Evolutionary conservation across 257 asterid genomes (phyloP).

Genomic region (Solanum pimpinellifolium): DNA sequence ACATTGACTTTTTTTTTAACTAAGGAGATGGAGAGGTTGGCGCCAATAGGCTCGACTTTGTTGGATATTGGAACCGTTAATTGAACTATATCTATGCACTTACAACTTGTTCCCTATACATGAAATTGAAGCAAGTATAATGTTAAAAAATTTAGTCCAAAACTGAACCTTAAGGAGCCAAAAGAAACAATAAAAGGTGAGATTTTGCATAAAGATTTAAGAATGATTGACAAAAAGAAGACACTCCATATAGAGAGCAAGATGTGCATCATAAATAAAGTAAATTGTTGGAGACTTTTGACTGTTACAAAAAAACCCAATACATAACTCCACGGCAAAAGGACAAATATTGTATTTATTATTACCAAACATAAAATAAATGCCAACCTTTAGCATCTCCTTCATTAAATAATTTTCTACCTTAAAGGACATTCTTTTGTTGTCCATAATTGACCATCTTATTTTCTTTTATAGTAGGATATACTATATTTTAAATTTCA

Average conservation of each 20-base stretch:
- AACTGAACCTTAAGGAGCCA: not conserved
- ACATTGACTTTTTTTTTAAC: not conserved
- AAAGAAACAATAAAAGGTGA: not conserved
- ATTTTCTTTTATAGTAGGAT: not conserved
- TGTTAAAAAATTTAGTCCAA: not conserved
- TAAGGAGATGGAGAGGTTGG: not conserved
- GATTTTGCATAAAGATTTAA: not conserved
- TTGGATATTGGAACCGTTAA: not conserved
- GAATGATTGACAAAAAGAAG: not conserved
- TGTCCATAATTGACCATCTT: not conserved
- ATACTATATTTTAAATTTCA: not conserved
- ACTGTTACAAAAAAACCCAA: not conserved
- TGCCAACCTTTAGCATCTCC: not conserved
- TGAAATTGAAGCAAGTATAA: not conserved
- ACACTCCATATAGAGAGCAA: not conserved
- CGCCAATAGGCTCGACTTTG: not conserved
- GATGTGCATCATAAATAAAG: not conserved
- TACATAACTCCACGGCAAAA: not conserved
- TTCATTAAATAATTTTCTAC: not conserved
- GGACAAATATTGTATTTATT: not conserved
- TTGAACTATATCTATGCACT: not conserved
- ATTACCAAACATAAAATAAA: not conserved
- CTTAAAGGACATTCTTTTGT: too few species aligned
- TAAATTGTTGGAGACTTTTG: not conserved
- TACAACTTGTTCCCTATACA: not conserved